Evolutionary conservation across 352 stramenopile species (phyloP).

Genomic region (Phytophthora sojae): DNA sequence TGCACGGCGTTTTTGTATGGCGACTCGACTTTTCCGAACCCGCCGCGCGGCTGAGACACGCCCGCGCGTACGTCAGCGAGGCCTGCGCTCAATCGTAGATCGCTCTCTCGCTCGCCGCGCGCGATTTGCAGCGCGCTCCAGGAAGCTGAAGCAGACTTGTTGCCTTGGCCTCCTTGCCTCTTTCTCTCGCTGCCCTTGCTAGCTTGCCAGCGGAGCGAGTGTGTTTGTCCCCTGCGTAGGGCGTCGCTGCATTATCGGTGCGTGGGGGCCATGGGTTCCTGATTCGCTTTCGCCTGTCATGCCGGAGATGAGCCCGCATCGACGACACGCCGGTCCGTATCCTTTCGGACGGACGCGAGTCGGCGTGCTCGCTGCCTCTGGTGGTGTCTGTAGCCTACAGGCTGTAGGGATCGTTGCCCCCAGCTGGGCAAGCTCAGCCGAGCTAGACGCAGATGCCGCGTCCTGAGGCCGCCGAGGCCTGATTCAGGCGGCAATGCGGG

Average conservation of each 20-base stretch:
- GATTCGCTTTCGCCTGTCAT: slow-evolving; percentile 3
- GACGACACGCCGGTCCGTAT: slow-evolving; percentile 19
- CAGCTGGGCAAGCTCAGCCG: neutral
- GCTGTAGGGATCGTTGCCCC: neutral
- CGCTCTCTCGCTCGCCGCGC: neutral
- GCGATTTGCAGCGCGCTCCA: slow-evolving; percentile 5
- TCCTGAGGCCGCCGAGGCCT: neutral
- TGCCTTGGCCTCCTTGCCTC: neutral
- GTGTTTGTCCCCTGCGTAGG: neutral
- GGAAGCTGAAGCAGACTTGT: neutral
- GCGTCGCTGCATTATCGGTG: too few species aligned
- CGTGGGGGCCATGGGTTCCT: neutral
- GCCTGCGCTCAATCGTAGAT: slow-evolving; percentile 11
- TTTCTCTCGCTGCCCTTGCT: neutral
- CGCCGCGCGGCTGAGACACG: slow-evolving; percentile 17
- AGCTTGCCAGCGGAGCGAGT: neutral
- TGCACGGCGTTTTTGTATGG: neutral
- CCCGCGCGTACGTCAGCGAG: slow-evolving; percentile 8
- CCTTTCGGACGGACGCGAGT: slow-evolving; percentile 4
- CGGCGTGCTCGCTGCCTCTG: neutral
- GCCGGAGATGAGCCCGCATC: slow-evolving; percentile 4
- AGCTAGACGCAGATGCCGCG: neutral
- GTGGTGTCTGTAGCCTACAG: neutral
- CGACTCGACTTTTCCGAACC: slow-evolving; percentile 4
- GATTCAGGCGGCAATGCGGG: neutral